phyloP scores from a whole-genome alignment of 139 green algal genomes.

The Nannochloris sp. region DNA sequence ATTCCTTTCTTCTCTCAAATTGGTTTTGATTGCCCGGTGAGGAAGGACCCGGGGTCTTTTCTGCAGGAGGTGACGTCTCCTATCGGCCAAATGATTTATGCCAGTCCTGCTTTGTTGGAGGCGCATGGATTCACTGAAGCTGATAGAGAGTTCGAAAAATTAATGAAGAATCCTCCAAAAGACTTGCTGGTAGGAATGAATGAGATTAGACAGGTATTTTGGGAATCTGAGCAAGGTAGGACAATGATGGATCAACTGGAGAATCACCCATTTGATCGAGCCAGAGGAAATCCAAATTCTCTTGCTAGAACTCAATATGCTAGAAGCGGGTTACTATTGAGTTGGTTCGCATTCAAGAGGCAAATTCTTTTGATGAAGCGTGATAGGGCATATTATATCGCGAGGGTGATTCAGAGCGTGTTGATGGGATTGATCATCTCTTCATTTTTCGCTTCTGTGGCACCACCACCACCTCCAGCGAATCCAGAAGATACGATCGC shows the following conservation, averaged over 20 bases:
- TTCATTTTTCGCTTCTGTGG: constrained; percentile 16
- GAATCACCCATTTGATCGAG: not conserved
- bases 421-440: constrained; percentile 25
- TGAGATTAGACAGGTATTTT: constrained; percentile 19
- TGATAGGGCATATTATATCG: constrained; percentile 4
- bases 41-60: constrained; percentile 64
- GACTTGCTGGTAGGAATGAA: constrained; percentile 18
- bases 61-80: constrained; percentile 49
- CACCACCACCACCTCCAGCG: constrained; percentile 1
- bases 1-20: constrained; percentile 51
- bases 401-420: constrained; percentile 14
- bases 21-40: constrained; percentile 50
- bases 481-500: constrained; percentile 7
- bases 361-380: constrained; percentile 4
- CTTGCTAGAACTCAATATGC: constrained; percentile 6
- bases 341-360: not conserved
- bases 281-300: not conserved
- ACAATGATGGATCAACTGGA: constrained; percentile 4
- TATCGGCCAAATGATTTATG: constrained; percentile 21
- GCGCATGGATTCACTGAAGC: constrained; percentile 1
- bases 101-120: constrained; percentile 15
- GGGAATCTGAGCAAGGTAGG: constrained; percentile 5
- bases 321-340: not conserved
- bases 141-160: not conserved
- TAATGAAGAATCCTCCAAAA: constrained; percentile 11